These are phyloP conservation scores for Turnera subulata DNA, from an alignment of 345 rosid species.

Conservation along the genomic window DNA sequence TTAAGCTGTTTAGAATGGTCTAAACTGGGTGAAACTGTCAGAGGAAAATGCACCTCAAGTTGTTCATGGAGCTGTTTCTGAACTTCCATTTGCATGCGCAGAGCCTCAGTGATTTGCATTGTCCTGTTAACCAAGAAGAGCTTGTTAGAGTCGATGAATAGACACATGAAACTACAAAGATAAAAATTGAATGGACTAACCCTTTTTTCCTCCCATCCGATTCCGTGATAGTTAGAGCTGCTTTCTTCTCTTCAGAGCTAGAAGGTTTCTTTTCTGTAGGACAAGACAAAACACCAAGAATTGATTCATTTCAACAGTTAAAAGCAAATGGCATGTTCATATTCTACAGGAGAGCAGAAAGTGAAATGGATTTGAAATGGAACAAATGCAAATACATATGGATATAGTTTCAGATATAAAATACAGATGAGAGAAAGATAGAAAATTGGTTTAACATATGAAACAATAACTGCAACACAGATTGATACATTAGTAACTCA, in stretches of 20 bases:
- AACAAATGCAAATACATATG: too few species aligned
- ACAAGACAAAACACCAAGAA: not conserved
- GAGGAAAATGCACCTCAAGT: conserved; percentile 51
- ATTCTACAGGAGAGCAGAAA: not conserved
- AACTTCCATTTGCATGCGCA: conserved; percentile 82
- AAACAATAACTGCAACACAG: too few species aligned
- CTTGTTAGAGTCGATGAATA: not conserved
- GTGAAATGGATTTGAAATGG: too few species aligned
- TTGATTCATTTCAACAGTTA: not conserved
- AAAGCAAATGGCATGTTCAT: not conserved
- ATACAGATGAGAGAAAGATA: too few species aligned
- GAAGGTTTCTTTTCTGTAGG: conserved; percentile 45
- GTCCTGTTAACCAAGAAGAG: conserved; percentile 30
- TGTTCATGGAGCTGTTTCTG: conserved; percentile 86
- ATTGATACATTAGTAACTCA: too few species aligned
- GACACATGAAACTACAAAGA: not conserved
- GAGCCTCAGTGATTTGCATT: conserved; percentile 53
- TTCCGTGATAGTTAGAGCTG: conserved; percentile 40
- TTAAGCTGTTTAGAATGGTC: too few species aligned
- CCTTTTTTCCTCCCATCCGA: conserved; percentile 53
- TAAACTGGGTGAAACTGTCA: too few species aligned
- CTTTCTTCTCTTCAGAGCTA: conserved; percentile 59
- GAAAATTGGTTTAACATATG: too few species aligned
- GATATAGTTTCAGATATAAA: too few species aligned
- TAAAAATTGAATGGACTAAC: conserved; percentile 27